Evolutionary conservation across 129 eudicot genomes (phyloP), one percentile per base, ranked within the genome.

Genomic region (Scalesia atractyloides): DNA sequence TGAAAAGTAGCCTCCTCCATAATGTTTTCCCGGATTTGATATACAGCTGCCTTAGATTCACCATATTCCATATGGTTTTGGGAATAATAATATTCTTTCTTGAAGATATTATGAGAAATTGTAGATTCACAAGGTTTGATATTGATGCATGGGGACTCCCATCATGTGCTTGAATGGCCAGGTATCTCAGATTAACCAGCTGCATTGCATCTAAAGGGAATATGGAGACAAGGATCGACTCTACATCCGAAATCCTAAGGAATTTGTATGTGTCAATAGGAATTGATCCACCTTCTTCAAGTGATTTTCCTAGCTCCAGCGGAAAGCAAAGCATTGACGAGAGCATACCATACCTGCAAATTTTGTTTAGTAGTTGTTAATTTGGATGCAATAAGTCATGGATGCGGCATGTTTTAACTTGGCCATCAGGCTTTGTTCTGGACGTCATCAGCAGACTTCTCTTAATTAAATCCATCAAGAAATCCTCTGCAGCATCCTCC

Each of bases 331-430:
- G 17, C 7, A 0, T 30, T 46, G 79, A 70, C 8, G 47, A 26
- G 41, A 59, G 17, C 5, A 24, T 5, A 41, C 43, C 64, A 26
- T 59, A 59, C 64, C 64, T 59, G 64, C 41, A 59, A 22, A 24
- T 24, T 24, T 59, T 0, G 2, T 18, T 59, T 59, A 59, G 41
- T 22, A 59, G 12, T 59, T 5, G 4, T 10, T 24, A 12, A 58
- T 24, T 26, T 59, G 11, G 4, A 16, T 47, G 83, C 63, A 79
- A 15, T 22, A 82, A 59, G 72, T 77, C 76, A 66, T 82, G 85
- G 69, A 77, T 66, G 46, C 76, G 72, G n/a, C 85, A 82, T 34
- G 68, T 8, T 60, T 77, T 82, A 41, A 82, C 30, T 37, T 72
- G 52, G 54, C 75, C 71, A 50, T 66, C 56, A 39, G 33, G 65